Base-by-base conservation (phyloP, 345 rosid genomes). In the Garcia nutans region DNA sequence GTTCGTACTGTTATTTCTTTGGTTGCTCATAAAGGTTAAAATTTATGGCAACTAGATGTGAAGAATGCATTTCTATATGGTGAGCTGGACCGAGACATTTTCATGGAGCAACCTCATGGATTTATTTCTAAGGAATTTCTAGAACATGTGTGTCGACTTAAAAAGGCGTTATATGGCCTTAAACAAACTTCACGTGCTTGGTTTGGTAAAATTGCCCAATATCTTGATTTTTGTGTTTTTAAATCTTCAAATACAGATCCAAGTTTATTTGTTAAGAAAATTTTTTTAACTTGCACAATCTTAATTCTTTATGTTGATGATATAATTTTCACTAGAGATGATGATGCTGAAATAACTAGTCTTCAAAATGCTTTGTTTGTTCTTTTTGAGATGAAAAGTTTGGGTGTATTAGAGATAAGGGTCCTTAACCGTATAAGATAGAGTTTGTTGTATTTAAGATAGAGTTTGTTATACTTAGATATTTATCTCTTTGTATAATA, bases 221-320 rank as follows among this genome's bases (percentile, higher is more conserved):
- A 69, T 8, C 72, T 69, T 69, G 13, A 49, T 49, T 69, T 69
- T 26, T 69, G 17, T 69, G 72, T 59, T 69, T 69, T 50, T 15
- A 68, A 69, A 26, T 69, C 72, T 47, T 69, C 56, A 47, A 69
- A 50, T 69, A 19, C 33, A 8, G 7, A 44, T 23, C 20, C 13
- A 0, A 49, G 59, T 24, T 49, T 44, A 22, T 23, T n/a, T 49
- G 23, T 44, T n/a, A 69, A 50, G 72, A 69, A 49, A 69, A 49
- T 42, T 23, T 7, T 33, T 33, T 8, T 33, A 5, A 4, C 11
- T 5, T 69, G 59, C 72, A 69, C 19, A 6, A 11, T 64, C 10
- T 47, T 31, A 5, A 1, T 45, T 45, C 37, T 33, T 59, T 59
- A 59, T 59, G 12, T 59, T 2, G 63, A 59, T 59, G 28, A 59